Evolutionary conservation across 179 eudicot species (phyloP).

Genomic region (Heliamphora pulchella): DNA sequence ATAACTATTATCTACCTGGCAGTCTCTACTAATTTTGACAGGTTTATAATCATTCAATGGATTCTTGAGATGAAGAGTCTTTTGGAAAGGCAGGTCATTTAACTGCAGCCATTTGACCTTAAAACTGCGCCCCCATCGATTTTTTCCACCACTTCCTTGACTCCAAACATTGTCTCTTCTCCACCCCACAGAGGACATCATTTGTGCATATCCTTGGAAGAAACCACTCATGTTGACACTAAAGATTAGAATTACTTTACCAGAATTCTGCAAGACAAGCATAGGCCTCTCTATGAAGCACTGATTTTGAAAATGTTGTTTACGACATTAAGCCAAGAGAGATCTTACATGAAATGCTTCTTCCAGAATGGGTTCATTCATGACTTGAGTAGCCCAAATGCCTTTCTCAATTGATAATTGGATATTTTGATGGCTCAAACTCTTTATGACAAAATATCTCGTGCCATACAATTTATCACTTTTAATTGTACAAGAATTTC

Average conservation of each 20-base stretch:
- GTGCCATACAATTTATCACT: slow-evolving; percentile 30
- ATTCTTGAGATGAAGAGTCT: slow-evolving; percentile 75
- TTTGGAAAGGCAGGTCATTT: slow-evolving; percentile 67
- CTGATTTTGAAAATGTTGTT: slow-evolving; percentile 15
- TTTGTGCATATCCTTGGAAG: slow-evolving; percentile 92
- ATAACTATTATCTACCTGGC: slow-evolving; percentile 46
- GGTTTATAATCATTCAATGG: slow-evolving; percentile 81
- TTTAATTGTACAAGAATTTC: slow-evolving; percentile 24
- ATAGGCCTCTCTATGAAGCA: slow-evolving; percentile 19
- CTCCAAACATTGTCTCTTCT: slow-evolving; percentile 74
- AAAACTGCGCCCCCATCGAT: slow-evolving; percentile 85
- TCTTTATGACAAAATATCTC: slow-evolving; percentile 81
- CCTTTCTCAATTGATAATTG: slow-evolving; percentile 65
- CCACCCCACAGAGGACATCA: slow-evolving; percentile 80
- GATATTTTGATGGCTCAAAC: slow-evolving; percentile 76
- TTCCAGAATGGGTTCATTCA: slow-evolving; percentile 80
- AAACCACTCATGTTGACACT: slow-evolving; percentile 90
- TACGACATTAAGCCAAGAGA: slow-evolving; percentile 20
- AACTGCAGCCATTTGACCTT: slow-evolving; percentile 67
- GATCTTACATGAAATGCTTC: slow-evolving; percentile 81
- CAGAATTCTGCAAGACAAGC: slow-evolving; percentile 63
- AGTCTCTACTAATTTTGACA: slow-evolving; percentile 91
- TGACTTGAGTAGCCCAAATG: slow-evolving; percentile 88
- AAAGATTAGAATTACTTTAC: slow-evolving; percentile 65
- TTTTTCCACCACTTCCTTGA: slow-evolving; percentile 57